Evolutionary conservation across 2,329 filamentous ascomycete genomes (phyloP), one percentile per base, ranked within the genome.

Genomic region (Trichoderma koningiopsis): DNA sequence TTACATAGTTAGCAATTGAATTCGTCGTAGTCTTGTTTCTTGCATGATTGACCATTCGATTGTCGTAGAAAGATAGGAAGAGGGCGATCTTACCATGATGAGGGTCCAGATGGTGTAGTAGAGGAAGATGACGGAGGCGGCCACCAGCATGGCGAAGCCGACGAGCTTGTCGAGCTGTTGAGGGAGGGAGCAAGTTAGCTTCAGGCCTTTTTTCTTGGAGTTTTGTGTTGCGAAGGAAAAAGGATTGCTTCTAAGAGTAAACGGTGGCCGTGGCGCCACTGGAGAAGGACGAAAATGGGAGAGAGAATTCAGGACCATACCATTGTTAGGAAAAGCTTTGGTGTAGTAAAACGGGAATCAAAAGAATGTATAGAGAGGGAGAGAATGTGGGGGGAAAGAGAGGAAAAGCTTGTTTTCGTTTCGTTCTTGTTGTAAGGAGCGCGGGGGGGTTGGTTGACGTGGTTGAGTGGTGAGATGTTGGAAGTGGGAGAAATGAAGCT

Each of bases 101-200:
- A 99, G 87, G 33, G 96, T 97, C 96, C 96, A 99, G 81, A 97
- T 88, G 72, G 93, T 96, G 85, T 99, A 99, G 88, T 99, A 99
- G 76, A 87, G 83, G 77, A 89, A 89, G 77, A 89, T 84, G 80
- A 87, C 84, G 72, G 86, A 85, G 76, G 87, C 86, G 80, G 86
- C 87, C 86, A 88, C 86, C 80, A 89, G 85, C 87, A 89, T 89
- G 87, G 87, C 86, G 85, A 88, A 83, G 79, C 87, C 87, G 77
- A 88, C 85, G 79, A 89, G 87, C 89, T 93, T 94, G 88, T 97
- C 96, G 83, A 97, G 92, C 96, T 99, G 80, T 35, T 35, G 33
- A 35, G 33, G 16, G 62, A 10, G 10, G 10, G 19, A 37, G 11
- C 7, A 22, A 22, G 10, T 59, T 67, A 58, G 64, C 40, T 52